Conservation (phyloP, 176 grass and related monocot species). For the Cymbopogon citratus region DNA sequence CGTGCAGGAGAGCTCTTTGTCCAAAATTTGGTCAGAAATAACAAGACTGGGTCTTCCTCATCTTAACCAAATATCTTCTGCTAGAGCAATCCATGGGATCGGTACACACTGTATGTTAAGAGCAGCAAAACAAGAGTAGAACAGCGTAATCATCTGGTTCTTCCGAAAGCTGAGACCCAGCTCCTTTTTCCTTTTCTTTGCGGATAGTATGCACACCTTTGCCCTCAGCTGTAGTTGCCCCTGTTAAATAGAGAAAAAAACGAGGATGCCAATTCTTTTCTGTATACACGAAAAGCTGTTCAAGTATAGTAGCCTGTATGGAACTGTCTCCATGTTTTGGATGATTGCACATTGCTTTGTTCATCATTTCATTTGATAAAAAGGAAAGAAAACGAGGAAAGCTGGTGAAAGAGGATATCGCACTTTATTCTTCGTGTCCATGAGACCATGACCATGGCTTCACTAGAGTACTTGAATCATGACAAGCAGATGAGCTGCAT, state of each 20-base stretch:
- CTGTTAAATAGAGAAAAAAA: constrained; percentile 8
- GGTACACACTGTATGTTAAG: constrained; percentile 1
- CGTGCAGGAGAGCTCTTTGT: constrained; percentile 91
- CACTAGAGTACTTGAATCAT: background rate
- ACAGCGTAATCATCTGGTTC: constrained; percentile 1
- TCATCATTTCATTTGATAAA: constrained; percentile 10
- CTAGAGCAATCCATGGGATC: background rate
- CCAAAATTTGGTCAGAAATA: constrained; percentile 72
- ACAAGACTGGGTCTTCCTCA: constrained; percentile 10
- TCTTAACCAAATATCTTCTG: constrained; percentile 27
- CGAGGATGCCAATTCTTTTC: background rate
- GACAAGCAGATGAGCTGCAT: background rate
- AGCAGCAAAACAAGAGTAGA: constrained; percentile 12
- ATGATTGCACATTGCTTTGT: constrained; percentile 23
- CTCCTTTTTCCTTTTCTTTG: background rate
- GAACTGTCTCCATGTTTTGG: background rate
- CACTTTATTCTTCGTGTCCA: constrained; percentile 23
- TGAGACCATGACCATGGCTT: constrained; percentile 2
- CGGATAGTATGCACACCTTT: constrained; percentile 4
- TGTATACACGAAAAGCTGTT: constrained; percentile 22
- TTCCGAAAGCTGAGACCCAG: constrained; percentile 13
- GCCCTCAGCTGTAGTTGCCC: background rate
- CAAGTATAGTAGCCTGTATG: background rate
- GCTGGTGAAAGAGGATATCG: background rate
- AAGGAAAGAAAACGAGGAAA: constrained; percentile 1